These are phyloP conservation scores for Coniosporium tulheliwenetii DNA, from an alignment of 2,329 filamentous ascomycete genomes.

Conservation along the genomic window DNA sequence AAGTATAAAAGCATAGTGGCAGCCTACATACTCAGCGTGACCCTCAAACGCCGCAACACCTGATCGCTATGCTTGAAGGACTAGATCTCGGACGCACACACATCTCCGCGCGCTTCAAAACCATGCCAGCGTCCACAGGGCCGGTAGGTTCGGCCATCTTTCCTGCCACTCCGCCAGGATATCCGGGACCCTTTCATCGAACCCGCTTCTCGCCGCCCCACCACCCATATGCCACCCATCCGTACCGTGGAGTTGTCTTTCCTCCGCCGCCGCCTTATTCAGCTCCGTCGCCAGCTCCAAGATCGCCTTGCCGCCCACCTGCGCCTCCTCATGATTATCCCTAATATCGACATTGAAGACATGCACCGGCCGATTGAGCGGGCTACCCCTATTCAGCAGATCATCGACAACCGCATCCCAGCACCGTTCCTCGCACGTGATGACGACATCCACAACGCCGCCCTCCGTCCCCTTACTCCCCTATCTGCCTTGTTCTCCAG, in stretches of 20 bases:
- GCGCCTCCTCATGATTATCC: conserved; percentile 94
- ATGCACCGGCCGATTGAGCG: conserved; percentile 84
- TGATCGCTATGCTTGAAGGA: too few species aligned
- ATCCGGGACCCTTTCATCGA: conserved; percentile 87
- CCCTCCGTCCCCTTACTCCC: conserved; percentile 66
- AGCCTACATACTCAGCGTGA: too few species aligned
- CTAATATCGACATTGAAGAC: conserved; percentile 98
- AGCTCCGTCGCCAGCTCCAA: conserved; percentile 76
- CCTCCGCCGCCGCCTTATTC: conserved; percentile 65
- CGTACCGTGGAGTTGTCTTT: conserved; percentile 47
- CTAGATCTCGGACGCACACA: too few species aligned
- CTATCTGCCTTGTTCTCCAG: conserved; percentile 60
- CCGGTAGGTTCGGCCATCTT: conserved; percentile 78
- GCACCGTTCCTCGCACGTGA: conserved; percentile 94
- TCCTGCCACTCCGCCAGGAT: conserved; percentile 90
- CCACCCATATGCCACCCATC: conserved; percentile 59
- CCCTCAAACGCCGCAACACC: too few species aligned
- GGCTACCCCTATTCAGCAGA: conserved; percentile 67
- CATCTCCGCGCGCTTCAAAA: conserved; percentile 35
- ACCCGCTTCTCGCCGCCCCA: conserved; percentile 53
- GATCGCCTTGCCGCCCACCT: conserved; percentile 80
- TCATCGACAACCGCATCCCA: conserved; percentile 98
- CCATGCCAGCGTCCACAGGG: conserved; percentile 91
- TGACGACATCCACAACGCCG: conserved; percentile 82
- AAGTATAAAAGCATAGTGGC: too few species aligned